A percentile compares a stretch with the other conserved stretches of the same genome.
Conservation (phyloP, 2,329 filamentous ascomycete species). For the Chrysosporium queenslandicum region DNA sequence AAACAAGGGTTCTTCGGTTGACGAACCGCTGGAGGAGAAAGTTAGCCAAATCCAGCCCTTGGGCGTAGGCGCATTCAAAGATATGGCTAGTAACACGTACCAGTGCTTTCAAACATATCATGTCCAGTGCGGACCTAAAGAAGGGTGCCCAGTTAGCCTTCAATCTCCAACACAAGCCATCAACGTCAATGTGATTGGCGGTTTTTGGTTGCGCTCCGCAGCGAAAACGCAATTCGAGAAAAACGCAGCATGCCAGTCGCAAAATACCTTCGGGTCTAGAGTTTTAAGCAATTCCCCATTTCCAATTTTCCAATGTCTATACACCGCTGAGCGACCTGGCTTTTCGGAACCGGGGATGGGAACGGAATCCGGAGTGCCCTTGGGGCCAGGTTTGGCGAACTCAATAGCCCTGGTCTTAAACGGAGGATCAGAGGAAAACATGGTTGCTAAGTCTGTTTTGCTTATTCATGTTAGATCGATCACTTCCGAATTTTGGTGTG, state of each 20-base stretch:
- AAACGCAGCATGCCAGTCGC: conserved; percentile 11
- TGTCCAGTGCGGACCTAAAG: conserved; percentile 41
- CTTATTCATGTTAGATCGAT: background rate
- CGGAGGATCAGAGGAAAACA: conserved; percentile 13
- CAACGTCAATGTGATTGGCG: no score
- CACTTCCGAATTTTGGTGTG: background rate
- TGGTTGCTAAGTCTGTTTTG: background rate
- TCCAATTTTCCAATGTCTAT: conserved; percentile 70
- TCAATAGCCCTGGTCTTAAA: conserved; percentile 5
- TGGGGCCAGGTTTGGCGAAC: conserved; percentile 48
- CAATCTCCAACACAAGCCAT: no score
- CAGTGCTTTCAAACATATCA: background rate
- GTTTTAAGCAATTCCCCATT: conserved; percentile 59
- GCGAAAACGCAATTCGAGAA: background rate
- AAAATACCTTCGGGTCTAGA: conserved; percentile 54
- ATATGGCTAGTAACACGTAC: conserved; percentile 49
- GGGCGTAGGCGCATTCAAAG: background rate
- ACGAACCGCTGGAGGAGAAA: conserved; percentile 39
- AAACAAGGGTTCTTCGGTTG: conserved; percentile 62
- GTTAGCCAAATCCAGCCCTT: conserved; percentile 12
- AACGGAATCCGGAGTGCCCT: conserved; percentile 68
- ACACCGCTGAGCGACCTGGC: conserved; percentile 63
- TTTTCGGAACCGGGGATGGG: conserved; percentile 63
- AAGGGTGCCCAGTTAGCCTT: background rate
- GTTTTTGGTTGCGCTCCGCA: no score